Evolutionary conservation across 2,329 filamentous ascomycete species (phyloP).

Genomic region (Cercospora citrullina): DNA sequence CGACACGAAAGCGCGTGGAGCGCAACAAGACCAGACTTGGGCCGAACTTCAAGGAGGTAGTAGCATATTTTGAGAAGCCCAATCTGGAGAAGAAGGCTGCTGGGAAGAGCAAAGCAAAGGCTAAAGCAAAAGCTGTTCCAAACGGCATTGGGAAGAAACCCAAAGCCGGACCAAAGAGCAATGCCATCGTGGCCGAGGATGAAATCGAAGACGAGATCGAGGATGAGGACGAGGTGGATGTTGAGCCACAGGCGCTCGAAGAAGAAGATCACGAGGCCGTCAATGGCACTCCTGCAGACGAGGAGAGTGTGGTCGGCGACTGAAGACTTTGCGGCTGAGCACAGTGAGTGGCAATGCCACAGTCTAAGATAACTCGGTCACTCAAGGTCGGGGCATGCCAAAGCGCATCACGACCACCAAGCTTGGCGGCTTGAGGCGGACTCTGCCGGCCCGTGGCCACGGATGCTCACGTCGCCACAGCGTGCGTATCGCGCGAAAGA

Average conservation of each 20-base stretch:
- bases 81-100: conserved; percentile 55
- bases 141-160: conserved; percentile 48
- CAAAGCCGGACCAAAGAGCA: conserved; percentile 42
- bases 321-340: conserved; percentile 12
- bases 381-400: neutral
- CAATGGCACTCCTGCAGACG: conserved; percentile 32
- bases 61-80: conserved; percentile 68
- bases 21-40: conserved; percentile 81
- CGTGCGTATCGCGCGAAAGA: neutral
- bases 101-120: conserved; percentile 48
- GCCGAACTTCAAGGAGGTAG: conserved; percentile 79
- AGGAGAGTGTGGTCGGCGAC: conserved; percentile 47
- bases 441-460: neutral
- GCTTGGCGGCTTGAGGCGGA: neutral
- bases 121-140: conserved; percentile 35
- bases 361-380: neutral
- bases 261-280: conserved; percentile 38
- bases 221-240: conserved; percentile 44
- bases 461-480: neutral
- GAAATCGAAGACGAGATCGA: conserved; percentile 43
- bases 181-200: conserved; percentile 46
- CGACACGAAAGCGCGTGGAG: conserved; percentile 68
- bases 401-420: neutral
- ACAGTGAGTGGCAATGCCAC: neutral
- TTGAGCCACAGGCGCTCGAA: conserved; percentile 21